Evolutionary conservation across 805 yeast genomes (phyloP), one percentile per base, ranked within the genome.

Genomic region (Pichia paraexigua): DNA sequence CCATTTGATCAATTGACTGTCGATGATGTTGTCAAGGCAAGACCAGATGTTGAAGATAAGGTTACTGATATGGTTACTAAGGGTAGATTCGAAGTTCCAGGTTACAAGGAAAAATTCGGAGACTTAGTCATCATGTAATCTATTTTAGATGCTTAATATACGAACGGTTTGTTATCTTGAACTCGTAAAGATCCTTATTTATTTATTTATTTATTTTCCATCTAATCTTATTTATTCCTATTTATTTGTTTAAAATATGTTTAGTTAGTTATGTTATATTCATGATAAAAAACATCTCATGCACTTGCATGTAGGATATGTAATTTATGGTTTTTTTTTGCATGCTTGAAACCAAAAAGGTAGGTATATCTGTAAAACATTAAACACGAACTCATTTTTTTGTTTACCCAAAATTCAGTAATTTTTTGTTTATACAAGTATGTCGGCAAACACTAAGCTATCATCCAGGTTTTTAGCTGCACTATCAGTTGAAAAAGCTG

Each of bases 51-150:
- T 70, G 96, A 92, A 69, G 91, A 87, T 63, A 94, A 94, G 86
- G 96, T 91, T 62, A 79, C 76, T 66, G 89, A 89, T 76, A 85
- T 92, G 94, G 90, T 94, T 65, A 82, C 85, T 80, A 85, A 91
- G 79, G 96, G 97, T 74, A 87, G 87, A 78, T 91, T 96, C 95
- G 88, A 87, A 68, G 95, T 91, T 63, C 98, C 98, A 65, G 96
- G 97, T 65, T 94, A 94, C 84, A 84, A 87, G 75, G 98, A 94
- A 75, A 94, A 91, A 83, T 94, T 94, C 72, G 98, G 98, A 73
- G 88, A 87, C 71, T 82, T 92, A 75, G 89, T 92, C 66, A 89
- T 90, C 71, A 94, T 92, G 97, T 79, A 74, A 70, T 58, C 20
- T 37, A 30, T 1, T 43, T 37, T 32, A 24, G 43, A 40, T 37